Percentiles rank a stretch among this genome's conserved stretches.
Conservation (phyloP, 2,329 filamentous ascomycete species). For the Claviceps pazoutovae region DNA sequence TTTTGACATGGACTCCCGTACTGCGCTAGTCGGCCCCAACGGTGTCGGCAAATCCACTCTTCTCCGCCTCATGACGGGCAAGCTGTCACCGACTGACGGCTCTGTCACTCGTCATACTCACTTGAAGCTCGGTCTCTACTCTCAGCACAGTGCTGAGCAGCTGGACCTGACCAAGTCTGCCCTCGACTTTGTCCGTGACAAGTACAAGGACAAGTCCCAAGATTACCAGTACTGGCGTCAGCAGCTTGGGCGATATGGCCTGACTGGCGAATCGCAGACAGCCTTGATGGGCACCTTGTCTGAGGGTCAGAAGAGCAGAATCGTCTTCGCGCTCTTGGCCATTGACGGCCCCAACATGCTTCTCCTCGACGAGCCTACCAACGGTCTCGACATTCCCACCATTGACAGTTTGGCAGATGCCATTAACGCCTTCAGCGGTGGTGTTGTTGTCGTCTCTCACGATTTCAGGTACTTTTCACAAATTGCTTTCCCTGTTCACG, state of each 20-base stretch:
- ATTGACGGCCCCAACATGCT: conserved; percentile 98
- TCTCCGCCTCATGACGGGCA: conserved; percentile 90
- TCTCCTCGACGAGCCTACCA: conserved; percentile 94
- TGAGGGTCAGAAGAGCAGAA: conserved; percentile 94
- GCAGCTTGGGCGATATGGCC: conserved; percentile 87
- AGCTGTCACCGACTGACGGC: conserved; percentile 73
- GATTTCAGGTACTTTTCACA: conserved; percentile 71
- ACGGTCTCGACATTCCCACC: conserved; percentile 96
- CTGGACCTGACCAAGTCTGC: conserved; percentile 96
- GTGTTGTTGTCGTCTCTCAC: conserved; percentile 96
- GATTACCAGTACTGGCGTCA: conserved; percentile 99
- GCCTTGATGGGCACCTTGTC: conserved; percentile 96
- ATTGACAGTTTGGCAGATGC: conserved; percentile 96
- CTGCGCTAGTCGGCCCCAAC: conserved; percentile 91
- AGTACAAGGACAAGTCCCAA: conserved; percentile 76
- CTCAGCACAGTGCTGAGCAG: conserved; percentile 95
- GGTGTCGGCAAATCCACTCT: conserved; percentile 98
- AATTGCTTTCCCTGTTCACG: background rate
- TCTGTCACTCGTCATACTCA: conserved; percentile 86
- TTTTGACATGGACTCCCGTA: conserved; percentile 99
- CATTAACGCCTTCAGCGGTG: conserved; percentile 90
- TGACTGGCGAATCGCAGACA: conserved; percentile 86
- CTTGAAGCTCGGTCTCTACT: conserved; percentile 96
- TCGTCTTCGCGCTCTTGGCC: conserved; percentile 90
- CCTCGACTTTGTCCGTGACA: conserved; percentile 94